Percentiles rank a stretch among this genome's conserved stretches.
These are phyloP conservation scores for Sporothrix euskadiensis DNA, from an alignment of 2,329 filamentous ascomycete species.

Conservation along the genomic window DNA sequence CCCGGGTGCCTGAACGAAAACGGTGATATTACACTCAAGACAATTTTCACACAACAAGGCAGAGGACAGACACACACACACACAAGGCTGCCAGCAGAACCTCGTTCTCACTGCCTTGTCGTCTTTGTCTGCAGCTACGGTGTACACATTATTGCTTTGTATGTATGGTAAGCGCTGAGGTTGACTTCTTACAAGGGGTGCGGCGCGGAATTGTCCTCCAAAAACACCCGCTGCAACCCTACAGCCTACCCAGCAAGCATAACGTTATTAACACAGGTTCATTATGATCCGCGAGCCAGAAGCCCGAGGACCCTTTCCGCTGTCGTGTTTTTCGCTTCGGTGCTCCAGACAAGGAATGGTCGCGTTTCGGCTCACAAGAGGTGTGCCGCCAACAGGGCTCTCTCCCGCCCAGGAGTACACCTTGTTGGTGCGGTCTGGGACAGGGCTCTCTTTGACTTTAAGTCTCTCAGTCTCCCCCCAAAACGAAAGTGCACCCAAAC, in stretches of 20 bases:
- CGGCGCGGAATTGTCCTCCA: conserved; percentile 9
- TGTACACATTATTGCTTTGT: too few relatives aligned
- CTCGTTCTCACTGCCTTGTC: background rate
- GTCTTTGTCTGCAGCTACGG: background rate
- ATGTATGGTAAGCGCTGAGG: background rate
- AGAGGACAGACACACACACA: background rate
- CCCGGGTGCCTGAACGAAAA: background rate
- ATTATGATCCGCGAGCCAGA: conserved; percentile 26
- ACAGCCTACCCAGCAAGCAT: background rate
- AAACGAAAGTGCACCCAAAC: background rate
- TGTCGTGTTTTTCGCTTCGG: conserved; percentile 29
- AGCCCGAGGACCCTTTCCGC: conserved; percentile 23
- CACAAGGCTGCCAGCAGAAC: background rate
- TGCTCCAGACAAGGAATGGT: conserved; percentile 31
- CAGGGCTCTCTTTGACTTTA: background rate
- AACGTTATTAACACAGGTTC: conserved; percentile 18
- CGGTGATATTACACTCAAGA: conserved; percentile 13
- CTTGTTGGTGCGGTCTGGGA: background rate
- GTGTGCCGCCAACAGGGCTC: background rate
- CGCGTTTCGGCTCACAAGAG: conserved; percentile 20
- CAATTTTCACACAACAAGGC: background rate
- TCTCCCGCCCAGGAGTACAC: background rate
- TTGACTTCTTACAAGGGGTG: background rate
- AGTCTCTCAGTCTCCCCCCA: background rate
- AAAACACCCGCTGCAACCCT: background rate